phyloP scores from a whole-genome alignment of 208 protist species.

The Trypanosoma scelopori region DNA sequence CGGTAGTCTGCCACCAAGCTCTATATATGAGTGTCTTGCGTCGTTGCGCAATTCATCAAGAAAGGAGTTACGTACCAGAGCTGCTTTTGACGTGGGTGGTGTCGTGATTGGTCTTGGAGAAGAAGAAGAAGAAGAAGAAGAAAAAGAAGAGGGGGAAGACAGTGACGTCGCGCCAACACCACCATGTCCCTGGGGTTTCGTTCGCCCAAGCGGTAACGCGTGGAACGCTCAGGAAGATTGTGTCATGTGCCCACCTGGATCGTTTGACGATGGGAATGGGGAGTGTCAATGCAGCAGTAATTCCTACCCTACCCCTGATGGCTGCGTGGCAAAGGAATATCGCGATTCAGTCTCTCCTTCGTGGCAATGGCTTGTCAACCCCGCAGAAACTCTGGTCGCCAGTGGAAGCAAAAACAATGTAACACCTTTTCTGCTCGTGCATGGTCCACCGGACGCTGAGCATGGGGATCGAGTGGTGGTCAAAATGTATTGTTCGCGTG shows the following conservation, averaged over 20 bases:
- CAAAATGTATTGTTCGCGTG: constrained; percentile 8
- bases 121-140: no score
- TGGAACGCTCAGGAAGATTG: constrained; percentile 22
- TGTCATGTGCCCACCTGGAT: constrained; percentile 22
- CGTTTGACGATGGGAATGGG: constrained; percentile 20
- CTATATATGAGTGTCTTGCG: constrained; percentile 27
- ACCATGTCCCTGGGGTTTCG: constrained; percentile 22
- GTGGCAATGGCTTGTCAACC: constrained; percentile 8
- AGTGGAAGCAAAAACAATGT: neutral
- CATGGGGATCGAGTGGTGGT: constrained; percentile 11
- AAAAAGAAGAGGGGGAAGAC: no score
- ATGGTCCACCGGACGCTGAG: neutral
- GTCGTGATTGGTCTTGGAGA: neutral
- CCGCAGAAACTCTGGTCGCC: neutral
- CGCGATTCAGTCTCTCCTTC: neutral
- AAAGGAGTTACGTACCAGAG: neutral
- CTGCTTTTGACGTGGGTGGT: neutral
- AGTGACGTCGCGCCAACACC: no score
- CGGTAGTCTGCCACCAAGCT: constrained; percentile 6
- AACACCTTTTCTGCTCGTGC: constrained; percentile 11
- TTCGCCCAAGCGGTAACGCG: constrained; percentile 22
- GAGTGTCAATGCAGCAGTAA: constrained; percentile 13
- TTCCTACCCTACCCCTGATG: constrained; percentile 10
- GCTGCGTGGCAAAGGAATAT: constrained; percentile 8
- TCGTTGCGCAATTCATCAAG: neutral